Evolutionary conservation across 805 yeast genomes (phyloP).

Genomic region (Cyberlindnera euphorbiiphila): DNA sequence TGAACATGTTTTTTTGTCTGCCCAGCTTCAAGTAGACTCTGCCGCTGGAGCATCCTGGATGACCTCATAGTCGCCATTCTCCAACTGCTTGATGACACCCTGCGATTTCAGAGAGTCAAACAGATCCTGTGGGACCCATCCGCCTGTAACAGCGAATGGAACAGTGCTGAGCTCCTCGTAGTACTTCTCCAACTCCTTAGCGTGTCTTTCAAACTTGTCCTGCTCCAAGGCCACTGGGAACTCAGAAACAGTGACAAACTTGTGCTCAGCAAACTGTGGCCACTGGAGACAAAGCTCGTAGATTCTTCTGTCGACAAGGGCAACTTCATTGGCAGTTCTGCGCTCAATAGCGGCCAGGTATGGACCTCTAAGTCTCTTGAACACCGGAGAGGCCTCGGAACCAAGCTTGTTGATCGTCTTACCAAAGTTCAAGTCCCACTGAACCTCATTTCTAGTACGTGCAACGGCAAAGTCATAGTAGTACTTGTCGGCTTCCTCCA

Average conservation of each 20-base stretch:
- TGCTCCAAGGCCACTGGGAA: conserved; percentile 64
- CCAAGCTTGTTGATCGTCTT: conserved; percentile 64
- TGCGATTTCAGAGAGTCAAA: conserved; percentile 65
- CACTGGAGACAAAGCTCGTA: conserved; percentile 66
- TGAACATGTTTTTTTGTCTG: background rate
- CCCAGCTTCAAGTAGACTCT: background rate
- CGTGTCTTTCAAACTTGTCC: conserved; percentile 55
- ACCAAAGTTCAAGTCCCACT: conserved; percentile 80
- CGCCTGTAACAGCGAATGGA: conserved; percentile 88
- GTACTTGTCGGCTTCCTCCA: conserved; percentile 69
- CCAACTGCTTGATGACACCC: conserved; percentile 61
- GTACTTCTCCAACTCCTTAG: conserved; percentile 56
- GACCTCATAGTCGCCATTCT: conserved; percentile 49
- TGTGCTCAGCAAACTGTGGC: conserved; percentile 59
- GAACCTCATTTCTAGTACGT: conserved; percentile 85
- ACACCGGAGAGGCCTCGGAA: conserved; percentile 76
- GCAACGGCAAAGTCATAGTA: conserved; percentile 84
- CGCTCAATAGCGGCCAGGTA: conserved; percentile 57
- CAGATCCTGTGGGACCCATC: conserved; percentile 96
- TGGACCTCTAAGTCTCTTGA: conserved; percentile 66
- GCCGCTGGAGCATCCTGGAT: conserved; percentile 13
- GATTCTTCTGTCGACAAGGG: conserved; percentile 63
- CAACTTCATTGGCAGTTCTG: conserved; percentile 52
- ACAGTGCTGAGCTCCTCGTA: conserved; percentile 62
- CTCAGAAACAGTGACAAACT: conserved; percentile 44